Conservation (phyloP, 2,329 filamentous ascomycete species). For the Aurifilum marmelostoma region DNA sequence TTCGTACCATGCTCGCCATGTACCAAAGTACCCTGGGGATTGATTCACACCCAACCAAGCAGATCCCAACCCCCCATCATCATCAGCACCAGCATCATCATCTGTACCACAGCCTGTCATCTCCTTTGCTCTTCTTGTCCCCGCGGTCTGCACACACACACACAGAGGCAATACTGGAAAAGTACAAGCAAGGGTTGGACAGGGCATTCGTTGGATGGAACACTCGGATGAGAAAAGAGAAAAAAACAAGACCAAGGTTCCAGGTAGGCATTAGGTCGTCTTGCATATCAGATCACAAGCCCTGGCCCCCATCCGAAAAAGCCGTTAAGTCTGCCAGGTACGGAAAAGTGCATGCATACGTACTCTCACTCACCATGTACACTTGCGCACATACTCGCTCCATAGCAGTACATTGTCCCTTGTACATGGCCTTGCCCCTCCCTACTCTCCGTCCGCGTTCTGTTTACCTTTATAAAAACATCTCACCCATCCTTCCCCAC, state of each 20-base stretch:
- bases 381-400: background rate
- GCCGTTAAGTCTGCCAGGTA: background rate
- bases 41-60: background rate
- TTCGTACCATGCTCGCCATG: background rate
- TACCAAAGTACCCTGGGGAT: background rate
- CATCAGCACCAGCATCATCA: background rate
- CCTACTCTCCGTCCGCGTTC: background rate
- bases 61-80: background rate
- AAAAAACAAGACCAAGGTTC: background rate
- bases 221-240: background rate
- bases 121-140: background rate
- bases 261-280: background rate
- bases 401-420: background rate
- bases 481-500: background rate
- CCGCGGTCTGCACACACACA: background rate
- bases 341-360: background rate
- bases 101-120: background rate
- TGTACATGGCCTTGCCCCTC: background rate
- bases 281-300: background rate
- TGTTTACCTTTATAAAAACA: conserved; percentile 9
- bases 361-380: background rate
- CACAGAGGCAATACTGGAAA: background rate
- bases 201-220: background rate
- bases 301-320: background rate
- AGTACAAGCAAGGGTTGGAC: background rate